Base-by-base conservation (phyloP, 164 flowering plant species). In the Dillenia suffruticosa region DNA sequence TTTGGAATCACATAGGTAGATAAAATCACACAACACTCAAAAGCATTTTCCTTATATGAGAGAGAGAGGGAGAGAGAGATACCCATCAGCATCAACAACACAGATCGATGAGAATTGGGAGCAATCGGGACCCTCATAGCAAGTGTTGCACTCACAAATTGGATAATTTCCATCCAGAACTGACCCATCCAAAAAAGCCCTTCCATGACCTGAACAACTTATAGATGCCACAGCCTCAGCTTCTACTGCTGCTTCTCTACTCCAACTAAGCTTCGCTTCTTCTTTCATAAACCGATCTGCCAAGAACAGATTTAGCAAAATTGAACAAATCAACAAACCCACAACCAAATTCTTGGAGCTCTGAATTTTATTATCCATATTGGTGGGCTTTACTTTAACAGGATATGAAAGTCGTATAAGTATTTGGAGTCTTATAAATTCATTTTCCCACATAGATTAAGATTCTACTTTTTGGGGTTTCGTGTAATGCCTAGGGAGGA, bases 181-280 rank as follows among this genome's bases (percentile, higher is more conserved):
- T 44, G 59, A 6, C 0, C 88, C 83, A 62, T 83, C 88, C 53
- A 83, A 52, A 62, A 43, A 84, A n/a, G 85, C 88, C 44, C 69
- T 63, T 26, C 88, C 85, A 64, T 81, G 82, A 22, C 82, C 84
- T 0, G 88, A 84, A 43, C 88, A 81, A 0, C 75, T 17, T 0
- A 72, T 12, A 1, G 78, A 49, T 9, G 85, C 88, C 44, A 76
- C 81, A 8, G 57, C 59, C 59, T 77, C 88, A 11, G 84, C 85
- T 55, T 79, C 80, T 26, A 5, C 66, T 12, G 84, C 84, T 1
- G 84, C 74, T 49, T 24, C 46, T 57, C 9, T 46, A 32, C 62
- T 76, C 76, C 76, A 76, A 26, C 40, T 56, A 13, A 51, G 48
- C 57, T 59, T 17, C n/a, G 26, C 1, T 43, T 46, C 14, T 3